Base-by-base conservation (phyloP, 768 basidiomycete genomes). In the Lentinula boryana region DNA sequence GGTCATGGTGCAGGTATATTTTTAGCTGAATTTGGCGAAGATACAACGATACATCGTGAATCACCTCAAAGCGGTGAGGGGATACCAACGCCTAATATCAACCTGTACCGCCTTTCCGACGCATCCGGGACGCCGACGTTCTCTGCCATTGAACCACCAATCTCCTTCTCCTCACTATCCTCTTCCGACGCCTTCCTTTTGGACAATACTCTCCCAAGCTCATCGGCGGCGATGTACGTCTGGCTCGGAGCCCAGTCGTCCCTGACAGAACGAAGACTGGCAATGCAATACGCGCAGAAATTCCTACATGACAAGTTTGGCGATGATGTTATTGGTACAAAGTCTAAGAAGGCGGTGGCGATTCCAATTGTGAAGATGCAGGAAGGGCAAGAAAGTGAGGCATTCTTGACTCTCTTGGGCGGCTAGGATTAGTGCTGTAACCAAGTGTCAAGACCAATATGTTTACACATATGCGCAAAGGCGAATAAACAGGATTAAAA, bases 171-270 rank as follows among this genome's bases (percentile, higher is more conserved):
- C 1, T 73, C 76, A 8, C 75, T 86, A 38, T 74, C 72, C 10
- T 77, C 84, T 7, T 65, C 74, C 12, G 84, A 83, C 63, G 79
- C 78, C 3, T 85, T 82, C 69, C 67, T 86, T 21, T 64, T 86
- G 36, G 84, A 84, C 66, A 68, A 76, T 61, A 44, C 44, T 32
- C 74, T 78, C 31, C 57, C 67, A 13, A 69, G 74, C 54, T 40
- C 66, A 1, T 61, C 66, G 1, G 80, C 81, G 4, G 76, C 77
- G 2, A 68, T 87, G 36, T 87, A 83, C 63, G 74, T 84, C 23
- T 88, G 86, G 85, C 72, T 88, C 23, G 86, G 86, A 4, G 75
- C 70, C 7, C 66, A 72, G 4, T 78, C 82, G 33, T 79, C 80
- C 32, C 66, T 79, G 60, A 74, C 70, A 23, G 83, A 84, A 65